A percentile compares a stretch with the other conserved stretches of the same genome.
Conservation (phyloP, 257 asterid genomes). For the Primulina tabacum region DNA sequence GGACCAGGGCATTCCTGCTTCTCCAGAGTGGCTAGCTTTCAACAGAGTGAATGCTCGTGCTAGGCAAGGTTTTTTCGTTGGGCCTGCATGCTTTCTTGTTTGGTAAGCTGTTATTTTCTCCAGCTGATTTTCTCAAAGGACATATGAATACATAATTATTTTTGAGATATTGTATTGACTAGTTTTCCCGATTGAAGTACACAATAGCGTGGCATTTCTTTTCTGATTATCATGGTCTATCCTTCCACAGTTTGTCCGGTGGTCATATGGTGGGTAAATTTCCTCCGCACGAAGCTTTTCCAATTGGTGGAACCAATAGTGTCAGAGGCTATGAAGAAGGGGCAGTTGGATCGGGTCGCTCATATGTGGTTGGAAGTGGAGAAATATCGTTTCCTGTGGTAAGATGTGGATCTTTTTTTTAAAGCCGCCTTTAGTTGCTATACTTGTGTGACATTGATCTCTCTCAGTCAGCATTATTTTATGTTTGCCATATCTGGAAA, state of each 20-base stretch:
- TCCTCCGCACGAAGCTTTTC: slow-evolving; percentile 98
- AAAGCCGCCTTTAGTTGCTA: background rate
- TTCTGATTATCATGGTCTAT: slow-evolving; percentile 22
- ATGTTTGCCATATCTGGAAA: background rate
- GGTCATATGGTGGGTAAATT: slow-evolving; percentile 87
- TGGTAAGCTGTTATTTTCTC: slow-evolving; percentile 45
- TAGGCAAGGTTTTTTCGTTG: slow-evolving; percentile 72
- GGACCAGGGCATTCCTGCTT: slow-evolving; percentile 90
- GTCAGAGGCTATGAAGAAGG: slow-evolving; percentile 99
- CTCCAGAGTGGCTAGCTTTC: slow-evolving; percentile 81
- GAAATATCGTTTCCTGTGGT: slow-evolving; percentile 92
- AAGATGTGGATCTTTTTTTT: slow-evolving; percentile 29
- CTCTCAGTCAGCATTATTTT: background rate
- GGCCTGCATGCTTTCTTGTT: slow-evolving; percentile 66
- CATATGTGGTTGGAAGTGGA: slow-evolving; percentile 80
- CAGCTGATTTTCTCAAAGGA: slow-evolving; percentile 13
- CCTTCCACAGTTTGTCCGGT: slow-evolving; percentile 62
- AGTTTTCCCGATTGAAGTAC: background rate
- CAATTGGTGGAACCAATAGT: slow-evolving; percentile 93
- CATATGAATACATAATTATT: background rate
- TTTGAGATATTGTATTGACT: background rate
- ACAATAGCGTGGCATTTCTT: slow-evolving; percentile 9
- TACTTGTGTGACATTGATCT: background rate
- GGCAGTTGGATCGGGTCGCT: slow-evolving; percentile 88
- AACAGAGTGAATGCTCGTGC: slow-evolving; percentile 89